Evolutionary conservation across 306 rosid genomes (phyloP).

Genomic region (Urtica urens): DNA sequence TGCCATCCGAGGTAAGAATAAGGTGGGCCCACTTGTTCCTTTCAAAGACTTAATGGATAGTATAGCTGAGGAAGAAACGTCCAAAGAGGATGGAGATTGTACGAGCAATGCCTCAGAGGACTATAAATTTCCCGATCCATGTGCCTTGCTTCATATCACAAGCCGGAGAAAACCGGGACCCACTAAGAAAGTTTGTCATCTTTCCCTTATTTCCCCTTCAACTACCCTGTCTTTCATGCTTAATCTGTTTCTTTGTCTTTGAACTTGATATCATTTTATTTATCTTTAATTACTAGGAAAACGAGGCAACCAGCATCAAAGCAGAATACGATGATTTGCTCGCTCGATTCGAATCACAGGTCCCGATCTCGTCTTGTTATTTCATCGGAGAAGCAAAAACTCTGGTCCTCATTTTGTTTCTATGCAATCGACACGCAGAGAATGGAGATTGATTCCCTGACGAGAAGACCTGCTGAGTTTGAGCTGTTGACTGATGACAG

Average conservation of each 20-base stretch:
- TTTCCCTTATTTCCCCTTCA: slow-evolving; percentile 3
- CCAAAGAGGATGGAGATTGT: slow-evolving; percentile 33
- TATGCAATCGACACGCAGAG: slow-evolving; percentile 37
- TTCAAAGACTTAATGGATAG: slow-evolving; percentile 55
- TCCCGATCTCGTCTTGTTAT: slow-evolving; percentile 15
- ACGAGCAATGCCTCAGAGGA: slow-evolving; percentile 20
- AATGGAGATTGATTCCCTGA: slow-evolving; percentile 59
- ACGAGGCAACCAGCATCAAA: slow-evolving; percentile 36
- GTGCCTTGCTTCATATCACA: slow-evolving; percentile 66
- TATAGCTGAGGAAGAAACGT: slow-evolving; percentile 27
- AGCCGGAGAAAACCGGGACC: slow-evolving; percentile 61
- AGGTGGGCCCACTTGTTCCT: slow-evolving; percentile 66
- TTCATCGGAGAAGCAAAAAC: not conserved
- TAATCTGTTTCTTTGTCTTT: too few relatives aligned
- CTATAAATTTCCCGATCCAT: slow-evolving; percentile 48
- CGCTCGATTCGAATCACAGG: slow-evolving; percentile 59
- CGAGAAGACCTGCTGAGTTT: slow-evolving; percentile 38
- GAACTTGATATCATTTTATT: not conserved
- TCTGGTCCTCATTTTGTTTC: not conserved
- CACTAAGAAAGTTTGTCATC: slow-evolving; percentile 50
- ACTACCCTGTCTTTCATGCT: slow-evolving; percentile 4
- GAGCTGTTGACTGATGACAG: slow-evolving; percentile 19
- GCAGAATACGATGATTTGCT: slow-evolving; percentile 70
- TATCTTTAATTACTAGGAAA: slow-evolving; percentile 9
- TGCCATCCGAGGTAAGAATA: slow-evolving; percentile 25